phyloP scores from a whole-genome alignment of 305 asterid species.

The Solanum hybrid region DNA sequence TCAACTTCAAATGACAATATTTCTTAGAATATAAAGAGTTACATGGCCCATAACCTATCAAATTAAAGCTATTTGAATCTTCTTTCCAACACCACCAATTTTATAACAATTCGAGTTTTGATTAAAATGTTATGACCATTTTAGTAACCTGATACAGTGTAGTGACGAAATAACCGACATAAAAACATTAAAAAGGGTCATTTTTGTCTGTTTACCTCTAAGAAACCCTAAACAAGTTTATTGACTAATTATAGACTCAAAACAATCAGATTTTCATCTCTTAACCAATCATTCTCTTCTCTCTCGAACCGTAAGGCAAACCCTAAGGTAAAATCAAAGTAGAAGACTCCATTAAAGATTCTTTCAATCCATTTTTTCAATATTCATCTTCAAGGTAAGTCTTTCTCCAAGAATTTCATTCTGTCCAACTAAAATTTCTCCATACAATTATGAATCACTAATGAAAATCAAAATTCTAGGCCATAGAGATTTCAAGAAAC shows the following conservation, averaged over 20 bases:
- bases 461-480: too few relatives aligned
- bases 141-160: neutral
- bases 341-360: too few relatives aligned
- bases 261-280: too few relatives aligned
- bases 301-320: too few relatives aligned
- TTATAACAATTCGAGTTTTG: neutral
- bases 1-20: neutral
- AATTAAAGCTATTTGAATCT: neutral
- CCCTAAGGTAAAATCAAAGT: too few relatives aligned
- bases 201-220: neutral
- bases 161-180: neutral
- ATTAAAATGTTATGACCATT: neutral
- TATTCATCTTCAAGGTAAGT: too few relatives aligned
- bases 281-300: too few relatives aligned
- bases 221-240: neutral
- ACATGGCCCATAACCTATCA: neutral
- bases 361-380: too few relatives aligned
- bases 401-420: too few relatives aligned
- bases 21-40: neutral
- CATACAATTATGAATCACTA: too few relatives aligned
- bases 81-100: neutral
- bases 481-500: too few relatives aligned
- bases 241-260: neutral
- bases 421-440: too few relatives aligned
- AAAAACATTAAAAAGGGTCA: neutral